Percentiles rank a stretch among this genome's conserved stretches.
These are phyloP conservation scores for Sarocladium oryzae DNA, from an alignment of 2,329 filamentous ascomycete species.

Conservation along the genomic window DNA sequence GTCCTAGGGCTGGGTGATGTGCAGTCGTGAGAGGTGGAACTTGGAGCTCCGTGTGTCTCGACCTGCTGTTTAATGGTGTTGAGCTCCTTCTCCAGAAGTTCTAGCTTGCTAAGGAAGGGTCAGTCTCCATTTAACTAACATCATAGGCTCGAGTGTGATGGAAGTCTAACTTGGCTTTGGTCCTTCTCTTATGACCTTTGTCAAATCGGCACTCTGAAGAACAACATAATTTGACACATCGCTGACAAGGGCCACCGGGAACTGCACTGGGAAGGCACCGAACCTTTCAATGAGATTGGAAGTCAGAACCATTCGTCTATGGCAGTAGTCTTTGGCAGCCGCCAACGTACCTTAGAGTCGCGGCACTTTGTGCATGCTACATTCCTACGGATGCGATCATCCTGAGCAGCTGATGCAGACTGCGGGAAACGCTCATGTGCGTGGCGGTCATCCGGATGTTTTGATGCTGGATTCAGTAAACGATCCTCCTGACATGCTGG, in stretches of 20 bases:
- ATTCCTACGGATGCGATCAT: conserved; percentile 28
- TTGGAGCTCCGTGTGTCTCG: background rate
- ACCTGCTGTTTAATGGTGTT: conserved; percentile 41
- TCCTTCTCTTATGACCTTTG: conserved; percentile 40
- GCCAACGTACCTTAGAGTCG: conserved; percentile 31
- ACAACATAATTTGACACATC: conserved; percentile 33
- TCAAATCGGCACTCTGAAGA: conserved; percentile 38
- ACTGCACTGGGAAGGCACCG: conserved; percentile 35
- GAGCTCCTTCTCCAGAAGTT: conserved; percentile 49
- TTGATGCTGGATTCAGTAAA: too few species aligned
- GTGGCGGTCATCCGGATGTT: too few species aligned
- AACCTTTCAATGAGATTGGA: conserved; percentile 24
- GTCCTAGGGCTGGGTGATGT: background rate
- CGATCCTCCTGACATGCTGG: too few species aligned
- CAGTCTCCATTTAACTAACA: background rate
- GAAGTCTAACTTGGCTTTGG: conserved; percentile 32
- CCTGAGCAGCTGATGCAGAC: too few species aligned
- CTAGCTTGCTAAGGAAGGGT: conserved; percentile 39
- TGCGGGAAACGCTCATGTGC: too few species aligned
- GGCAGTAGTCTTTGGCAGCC: conserved; percentile 9
- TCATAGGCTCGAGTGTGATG: background rate
- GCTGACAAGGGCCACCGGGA: conserved; percentile 35
- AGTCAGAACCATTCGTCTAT: conserved; percentile 3
- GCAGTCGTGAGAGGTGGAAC: background rate
- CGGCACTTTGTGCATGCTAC: conserved; percentile 33